These are phyloP conservation scores for Microdochium bolleyi DNA, from an alignment of 2,329 filamentous ascomycete genomes.

Conservation along the genomic window DNA sequence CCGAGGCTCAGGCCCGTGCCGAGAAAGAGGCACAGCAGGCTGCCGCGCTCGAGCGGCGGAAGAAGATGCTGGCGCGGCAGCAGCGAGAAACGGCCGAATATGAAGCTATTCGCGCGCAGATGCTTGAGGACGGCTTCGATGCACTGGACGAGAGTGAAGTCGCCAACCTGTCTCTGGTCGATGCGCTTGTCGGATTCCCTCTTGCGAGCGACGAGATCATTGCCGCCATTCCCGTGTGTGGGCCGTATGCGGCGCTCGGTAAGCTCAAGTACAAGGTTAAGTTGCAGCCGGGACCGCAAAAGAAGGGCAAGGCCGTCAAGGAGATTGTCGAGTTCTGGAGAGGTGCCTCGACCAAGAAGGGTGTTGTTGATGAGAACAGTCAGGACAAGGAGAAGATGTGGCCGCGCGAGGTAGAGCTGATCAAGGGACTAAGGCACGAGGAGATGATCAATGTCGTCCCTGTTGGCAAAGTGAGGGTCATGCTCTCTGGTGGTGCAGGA, in stretches of 20 bases:
- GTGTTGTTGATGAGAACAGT: constrained; percentile 51
- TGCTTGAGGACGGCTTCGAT: constrained; percentile 52
- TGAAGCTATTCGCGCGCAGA: constrained; percentile 58
- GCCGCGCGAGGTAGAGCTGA: constrained; percentile 76
- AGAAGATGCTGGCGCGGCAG: constrained; percentile 70
- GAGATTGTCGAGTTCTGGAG: constrained; percentile 84
- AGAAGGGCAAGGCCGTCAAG: constrained; percentile 91
- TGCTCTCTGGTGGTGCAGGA: constrained; percentile 56
- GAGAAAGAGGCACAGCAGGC: constrained; percentile 64
- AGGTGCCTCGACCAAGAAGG: constrained; percentile 49
- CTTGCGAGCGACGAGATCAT: constrained; percentile 76
- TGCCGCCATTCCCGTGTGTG: constrained; percentile 56
- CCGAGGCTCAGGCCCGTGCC: constrained; percentile 59
- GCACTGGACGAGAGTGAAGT: constrained; percentile 52
- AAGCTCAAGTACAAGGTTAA: constrained; percentile 92
- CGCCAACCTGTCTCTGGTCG: constrained; percentile 48
- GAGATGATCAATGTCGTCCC: constrained; percentile 77
- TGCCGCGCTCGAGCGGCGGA: constrained; percentile 65
- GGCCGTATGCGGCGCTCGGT: constrained; percentile 54
- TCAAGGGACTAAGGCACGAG: constrained; percentile 72
- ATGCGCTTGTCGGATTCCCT: constrained; percentile 69
- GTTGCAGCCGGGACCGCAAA: constrained; percentile 78
- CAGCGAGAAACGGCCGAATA: constrained; percentile 70
- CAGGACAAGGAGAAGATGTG: constrained; percentile 69
- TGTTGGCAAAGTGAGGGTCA: constrained; percentile 71